Percentiles rank a stretch among this genome's conserved stretches.
Evolutionary conservation across 2,329 filamentous ascomycete species (phyloP).

Genomic region (Colletotrichum tanaceti): DNA sequence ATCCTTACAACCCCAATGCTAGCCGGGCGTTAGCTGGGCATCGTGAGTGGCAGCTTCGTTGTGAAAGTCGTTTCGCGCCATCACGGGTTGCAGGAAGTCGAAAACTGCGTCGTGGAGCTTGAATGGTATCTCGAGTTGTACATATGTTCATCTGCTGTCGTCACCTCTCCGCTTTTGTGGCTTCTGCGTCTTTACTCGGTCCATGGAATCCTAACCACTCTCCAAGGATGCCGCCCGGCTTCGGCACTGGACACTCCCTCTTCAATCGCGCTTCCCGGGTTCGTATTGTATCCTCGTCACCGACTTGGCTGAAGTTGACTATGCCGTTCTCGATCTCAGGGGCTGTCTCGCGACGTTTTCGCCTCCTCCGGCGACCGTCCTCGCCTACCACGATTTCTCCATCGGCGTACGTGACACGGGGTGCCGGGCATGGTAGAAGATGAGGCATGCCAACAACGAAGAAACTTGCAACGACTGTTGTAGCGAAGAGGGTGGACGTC

Average conservation of each 20-base stretch:
- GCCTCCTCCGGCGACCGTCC: slow-evolving; percentile 58
- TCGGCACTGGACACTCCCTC: slow-evolving; percentile 91
- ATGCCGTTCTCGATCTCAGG: slow-evolving; percentile 59
- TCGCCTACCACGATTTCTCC: slow-evolving; percentile 63
- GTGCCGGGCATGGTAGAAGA: slow-evolving; percentile 89
- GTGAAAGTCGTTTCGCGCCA: not conserved
- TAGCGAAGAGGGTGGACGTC: slow-evolving; percentile 94
- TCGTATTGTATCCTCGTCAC: slow-evolving; percentile 50
- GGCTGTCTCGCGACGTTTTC: slow-evolving; percentile 52
- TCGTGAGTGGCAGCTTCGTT: not conserved
- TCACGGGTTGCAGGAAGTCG: not conserved
- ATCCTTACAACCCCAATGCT: too few relatives aligned
- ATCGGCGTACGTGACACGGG: slow-evolving; percentile 80
- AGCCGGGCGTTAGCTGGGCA: not conserved
- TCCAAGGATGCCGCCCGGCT: slow-evolving; percentile 83
- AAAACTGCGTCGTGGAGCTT: slow-evolving; percentile 5
- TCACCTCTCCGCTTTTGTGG: slow-evolving; percentile 24
- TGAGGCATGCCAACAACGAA: slow-evolving; percentile 93
- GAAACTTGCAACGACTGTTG: slow-evolving; percentile 90
- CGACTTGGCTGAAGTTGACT: slow-evolving; percentile 59
- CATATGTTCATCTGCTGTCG: slow-evolving; percentile 29
- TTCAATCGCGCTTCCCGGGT: slow-evolving; percentile 57
- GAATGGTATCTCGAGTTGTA: slow-evolving; percentile 38
- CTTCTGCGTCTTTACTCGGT: slow-evolving; percentile 31
- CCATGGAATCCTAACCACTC: slow-evolving; percentile 77